Evolutionary conservation across 1,139 yeast genomes (phyloP).

Genomic region (Pneumocystis canis): DNA sequence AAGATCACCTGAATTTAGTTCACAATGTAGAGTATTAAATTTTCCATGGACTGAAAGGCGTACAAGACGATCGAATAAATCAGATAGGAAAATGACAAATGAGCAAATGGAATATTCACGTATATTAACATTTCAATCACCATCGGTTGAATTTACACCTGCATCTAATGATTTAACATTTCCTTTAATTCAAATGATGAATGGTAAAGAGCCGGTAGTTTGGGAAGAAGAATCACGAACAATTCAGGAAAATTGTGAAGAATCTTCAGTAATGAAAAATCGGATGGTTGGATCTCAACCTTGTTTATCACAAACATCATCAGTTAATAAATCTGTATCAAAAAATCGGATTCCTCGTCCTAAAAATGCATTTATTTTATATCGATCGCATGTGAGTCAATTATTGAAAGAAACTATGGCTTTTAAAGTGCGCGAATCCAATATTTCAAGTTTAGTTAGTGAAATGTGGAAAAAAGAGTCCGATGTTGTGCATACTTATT

Average conservation of each 20-base stretch:
- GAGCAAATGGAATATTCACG: not conserved
- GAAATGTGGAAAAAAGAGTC: constrained; percentile 1
- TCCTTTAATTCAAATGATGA: not conserved
- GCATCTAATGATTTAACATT: not conserved
- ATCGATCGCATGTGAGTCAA: not conserved
- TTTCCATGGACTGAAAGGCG: not conserved
- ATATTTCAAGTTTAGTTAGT: not conserved
- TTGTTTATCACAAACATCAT: not conserved
- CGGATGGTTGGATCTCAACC: not conserved
- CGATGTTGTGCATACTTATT: not conserved
- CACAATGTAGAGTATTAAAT: not conserved
- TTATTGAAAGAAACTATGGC: not conserved
- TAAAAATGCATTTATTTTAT: not conserved
- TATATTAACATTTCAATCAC: not conserved
- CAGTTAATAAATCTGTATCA: not conserved
- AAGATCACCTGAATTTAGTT: not conserved
- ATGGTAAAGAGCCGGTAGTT: not conserved
- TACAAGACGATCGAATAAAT: not conserved
- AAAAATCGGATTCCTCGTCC: not conserved
- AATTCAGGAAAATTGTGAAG: not conserved
- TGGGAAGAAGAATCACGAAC: not conserved
- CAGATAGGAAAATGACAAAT: not conserved
- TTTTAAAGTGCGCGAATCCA: not conserved
- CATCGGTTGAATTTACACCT: not conserved
- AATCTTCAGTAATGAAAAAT: not conserved